Base-by-base conservation (phyloP, 306 rosid species). In the Phaseolus lunatus region DNA sequence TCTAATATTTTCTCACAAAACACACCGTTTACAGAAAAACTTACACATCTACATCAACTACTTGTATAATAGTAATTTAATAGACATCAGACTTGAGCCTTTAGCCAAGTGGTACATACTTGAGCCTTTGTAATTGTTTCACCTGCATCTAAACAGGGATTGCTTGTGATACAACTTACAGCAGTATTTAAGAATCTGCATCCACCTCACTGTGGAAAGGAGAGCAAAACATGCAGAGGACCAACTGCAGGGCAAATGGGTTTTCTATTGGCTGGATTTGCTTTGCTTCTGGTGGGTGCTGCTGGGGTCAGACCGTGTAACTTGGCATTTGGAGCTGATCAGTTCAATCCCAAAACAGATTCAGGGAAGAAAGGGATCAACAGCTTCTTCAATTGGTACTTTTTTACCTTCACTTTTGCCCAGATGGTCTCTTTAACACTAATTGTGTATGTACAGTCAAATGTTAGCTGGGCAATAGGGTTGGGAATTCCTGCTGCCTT, bases 361-460 rank as follows among this genome's bases (percentile, higher is more conserved):
- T 76, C 94, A 41, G 96, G 98, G 11, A 92, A 90, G 50, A 88
- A 78, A 35, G 98, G 97, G 9, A 81, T 94, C 50, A 88, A 89
- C 26, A 92, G 97, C 78, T 94, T 92, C 86, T 90, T 94, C 91
- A 94, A 94, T 85, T 94, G 97, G 98, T 94, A 92, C 54, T 79
- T 90, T 18, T 89, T 92, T 76, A 86, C 95, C 72, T 81, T 75
- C 87, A 90, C 96, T 41, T 84, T 90, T 73, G 95, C 96, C 12
- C 88, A 85, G 37, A 81, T 92, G 92, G 71, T 90, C 4, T 87
- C 93, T 4, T 52, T 87, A 23, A 92, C 98, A 0, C 13, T 90
- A 29, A 86, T 92, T 43, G 93, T 94, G 0, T 94, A 94, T 31
- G 59, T 94, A 15, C 98, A 94, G 39, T 86, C 97, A 12, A 89